Evolutionary conservation across 208 protist genomes (phyloP).

Genomic region (Leishmania lainsoni): DNA sequence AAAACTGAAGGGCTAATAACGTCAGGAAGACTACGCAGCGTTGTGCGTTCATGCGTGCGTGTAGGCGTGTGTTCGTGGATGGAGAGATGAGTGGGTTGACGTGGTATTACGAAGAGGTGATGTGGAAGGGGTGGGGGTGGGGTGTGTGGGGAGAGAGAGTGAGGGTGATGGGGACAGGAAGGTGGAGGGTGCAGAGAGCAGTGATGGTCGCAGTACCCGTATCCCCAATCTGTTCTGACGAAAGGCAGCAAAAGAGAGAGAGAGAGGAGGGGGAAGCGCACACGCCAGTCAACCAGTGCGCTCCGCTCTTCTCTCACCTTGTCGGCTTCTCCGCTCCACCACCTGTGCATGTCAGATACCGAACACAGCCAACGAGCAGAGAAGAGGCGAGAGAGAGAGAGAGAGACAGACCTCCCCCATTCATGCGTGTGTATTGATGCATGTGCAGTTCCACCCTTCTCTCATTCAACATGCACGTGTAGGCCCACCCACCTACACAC

Average conservation of each 20-base stretch:
- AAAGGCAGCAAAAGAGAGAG: not conserved
- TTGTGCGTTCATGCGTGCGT: slow-evolving; percentile 2
- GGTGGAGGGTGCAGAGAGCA: not conserved
- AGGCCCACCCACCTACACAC: not conserved
- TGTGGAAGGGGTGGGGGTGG: not conserved
- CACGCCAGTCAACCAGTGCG: too few relatives aligned
- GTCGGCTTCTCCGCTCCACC: too few relatives aligned
- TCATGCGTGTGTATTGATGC: not conserved
- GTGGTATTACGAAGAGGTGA: not conserved
- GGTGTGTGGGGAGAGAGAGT: not conserved
- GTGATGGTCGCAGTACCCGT: not conserved
- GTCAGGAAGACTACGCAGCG: not conserved
- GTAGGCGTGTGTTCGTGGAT: slow-evolving; percentile 3
- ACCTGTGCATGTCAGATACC: too few relatives aligned
- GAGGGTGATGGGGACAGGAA: too few relatives aligned
- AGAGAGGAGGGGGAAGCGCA: too few relatives aligned
- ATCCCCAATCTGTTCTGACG: not conserved
- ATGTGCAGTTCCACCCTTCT: not conserved
- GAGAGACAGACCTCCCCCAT: not conserved
- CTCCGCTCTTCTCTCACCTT: not conserved
- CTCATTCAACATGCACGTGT: not conserved
- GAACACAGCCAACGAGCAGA: too few relatives aligned
- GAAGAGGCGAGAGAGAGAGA: not conserved
- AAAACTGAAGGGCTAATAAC: not conserved
- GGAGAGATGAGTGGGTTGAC: not conserved